Base-by-base conservation (phyloP, 805 yeast species). In the Wickerhamia fluorescens region DNA sequence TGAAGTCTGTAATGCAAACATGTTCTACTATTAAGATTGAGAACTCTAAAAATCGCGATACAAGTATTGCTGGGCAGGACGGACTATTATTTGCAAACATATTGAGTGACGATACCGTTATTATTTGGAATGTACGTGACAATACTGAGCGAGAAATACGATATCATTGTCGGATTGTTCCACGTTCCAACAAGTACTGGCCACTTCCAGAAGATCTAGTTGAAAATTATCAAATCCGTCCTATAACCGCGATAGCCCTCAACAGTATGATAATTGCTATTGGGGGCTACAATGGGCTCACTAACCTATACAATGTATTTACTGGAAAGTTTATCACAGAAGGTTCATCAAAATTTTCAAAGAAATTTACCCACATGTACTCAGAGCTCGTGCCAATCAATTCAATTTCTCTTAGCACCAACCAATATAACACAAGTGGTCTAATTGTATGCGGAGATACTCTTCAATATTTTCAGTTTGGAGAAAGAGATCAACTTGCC, bases 401-500 rank as follows among this genome's bases (percentile, higher is more conserved):
- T 14, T 41, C 31, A 11, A 47, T 59, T n/a, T 29, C 35, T 20
- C 38, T 58, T 23, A 57, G 51, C 29, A 49, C 41, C 14, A 45
- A 44, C 29, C 45, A 41, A 11, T 27, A 24, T 13, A 41, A 47
- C 3, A 40, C 59, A 5, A 49, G 48, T 21, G 75, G 76, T 6
- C 38, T 69, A 2, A 44, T 64, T 2, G 38, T 58, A 1, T 53
- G 61, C 36, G 73, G 70, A 1, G 58, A 66, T 16, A 38, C 53
- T 2, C 48, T 66, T 1, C 73, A 68, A 34, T 65, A 65, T 38
- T 71, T 71, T 39, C 63, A 59, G 31, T 62, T 67, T 50, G 75
- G 73, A 1, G 63, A 59, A 19, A 40, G 42, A 12, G 45, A 47
- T 28, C 30, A 16, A 38, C 18, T 26, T 4, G 18, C 21, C 21